A percentile compares a stretch with the other conserved stretches of the same genome.
phyloP scores from a whole-genome alignment of 805 yeast species.

The Komagataella kurtzmanii region DNA sequence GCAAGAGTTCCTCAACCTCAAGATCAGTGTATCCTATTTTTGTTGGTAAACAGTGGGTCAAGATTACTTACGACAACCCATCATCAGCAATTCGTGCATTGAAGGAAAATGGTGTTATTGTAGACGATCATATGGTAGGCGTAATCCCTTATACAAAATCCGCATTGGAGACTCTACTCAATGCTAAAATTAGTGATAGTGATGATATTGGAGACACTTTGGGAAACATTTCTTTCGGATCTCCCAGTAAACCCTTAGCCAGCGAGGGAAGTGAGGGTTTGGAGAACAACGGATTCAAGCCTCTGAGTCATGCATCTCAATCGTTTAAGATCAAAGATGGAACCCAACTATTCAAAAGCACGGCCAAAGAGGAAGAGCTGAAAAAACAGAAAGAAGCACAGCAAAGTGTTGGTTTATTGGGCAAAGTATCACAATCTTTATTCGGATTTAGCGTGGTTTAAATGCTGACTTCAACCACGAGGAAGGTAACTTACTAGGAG shows the following conservation, averaged over 20 bases:
- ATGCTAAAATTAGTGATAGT: slow-evolving; percentile 23
- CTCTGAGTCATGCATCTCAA: not conserved
- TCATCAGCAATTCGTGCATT: slow-evolving; percentile 73
- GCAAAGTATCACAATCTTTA: slow-evolving; percentile 1
- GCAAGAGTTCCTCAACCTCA: not conserved
- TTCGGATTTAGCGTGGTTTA: slow-evolving; percentile 2
- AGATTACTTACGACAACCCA: slow-evolving; percentile 67
- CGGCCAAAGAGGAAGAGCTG: slow-evolving; percentile 5
- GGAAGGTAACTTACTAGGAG: slow-evolving; percentile 2
- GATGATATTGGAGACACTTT: slow-evolving; percentile 35
- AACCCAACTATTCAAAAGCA: slow-evolving; percentile 21
- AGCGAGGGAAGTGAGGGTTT: slow-evolving; percentile 1
- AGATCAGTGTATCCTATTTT: slow-evolving; percentile 45
- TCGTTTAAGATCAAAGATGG: slow-evolving; percentile 26
- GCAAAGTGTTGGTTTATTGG: slow-evolving; percentile 1
- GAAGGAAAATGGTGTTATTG: slow-evolving; percentile 65
- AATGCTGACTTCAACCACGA: not conserved
- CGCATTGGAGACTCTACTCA: slow-evolving; percentile 45
- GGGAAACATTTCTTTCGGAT: slow-evolving; percentile 5
- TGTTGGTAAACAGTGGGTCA: slow-evolving; percentile 86
- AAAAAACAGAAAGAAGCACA: slow-evolving; percentile 6
- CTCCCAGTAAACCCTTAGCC: slow-evolving; percentile 3
- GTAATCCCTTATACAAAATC: slow-evolving; percentile 56
- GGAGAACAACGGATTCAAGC: not conserved
- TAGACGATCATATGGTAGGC: slow-evolving; percentile 45